Evolutionary conservation across 768 basidiomycete species (phyloP).

Genomic region (Scleroderma citrinum): DNA sequence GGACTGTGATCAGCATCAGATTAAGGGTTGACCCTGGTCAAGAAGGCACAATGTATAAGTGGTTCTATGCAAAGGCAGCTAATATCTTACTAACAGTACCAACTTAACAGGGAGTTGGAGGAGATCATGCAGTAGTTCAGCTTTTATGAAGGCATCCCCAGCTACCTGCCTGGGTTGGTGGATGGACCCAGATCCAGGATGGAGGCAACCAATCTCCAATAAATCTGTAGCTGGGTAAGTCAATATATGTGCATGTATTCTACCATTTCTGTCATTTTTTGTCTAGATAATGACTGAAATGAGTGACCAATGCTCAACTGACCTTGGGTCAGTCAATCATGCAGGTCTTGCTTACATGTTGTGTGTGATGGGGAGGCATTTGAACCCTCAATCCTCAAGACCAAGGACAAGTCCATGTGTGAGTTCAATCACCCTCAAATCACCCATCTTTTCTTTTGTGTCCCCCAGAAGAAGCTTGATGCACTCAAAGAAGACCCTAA

Average conservation of each 20-base stretch:
- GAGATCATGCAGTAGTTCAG: not conserved
- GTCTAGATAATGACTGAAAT: not conserved
- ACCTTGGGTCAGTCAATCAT: not conserved
- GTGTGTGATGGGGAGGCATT: not conserved
- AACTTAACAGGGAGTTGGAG: not conserved
- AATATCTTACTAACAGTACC: not conserved
- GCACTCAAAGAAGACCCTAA: conserved; percentile 1
- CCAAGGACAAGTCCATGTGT: not conserved
- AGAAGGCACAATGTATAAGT: not conserved
- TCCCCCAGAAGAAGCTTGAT: not conserved
- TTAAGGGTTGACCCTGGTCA: not conserved
- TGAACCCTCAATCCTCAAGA: not conserved
- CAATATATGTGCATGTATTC: not conserved
- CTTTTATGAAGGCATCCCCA: not conserved
- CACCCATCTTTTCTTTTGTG: not conserved
- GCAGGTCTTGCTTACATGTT: not conserved
- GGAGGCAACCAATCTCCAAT: not conserved
- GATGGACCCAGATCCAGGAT: not conserved
- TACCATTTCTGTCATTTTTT: not conserved
- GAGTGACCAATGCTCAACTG: not conserved
- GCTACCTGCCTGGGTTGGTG: not conserved
- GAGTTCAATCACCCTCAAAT: not conserved
- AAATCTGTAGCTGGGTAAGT: not conserved
- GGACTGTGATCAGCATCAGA: not conserved
- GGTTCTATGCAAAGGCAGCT: not conserved